Conservation (phyloP, 129 eudicot genomes). For the Smallanthus sonchifolius region DNA sequence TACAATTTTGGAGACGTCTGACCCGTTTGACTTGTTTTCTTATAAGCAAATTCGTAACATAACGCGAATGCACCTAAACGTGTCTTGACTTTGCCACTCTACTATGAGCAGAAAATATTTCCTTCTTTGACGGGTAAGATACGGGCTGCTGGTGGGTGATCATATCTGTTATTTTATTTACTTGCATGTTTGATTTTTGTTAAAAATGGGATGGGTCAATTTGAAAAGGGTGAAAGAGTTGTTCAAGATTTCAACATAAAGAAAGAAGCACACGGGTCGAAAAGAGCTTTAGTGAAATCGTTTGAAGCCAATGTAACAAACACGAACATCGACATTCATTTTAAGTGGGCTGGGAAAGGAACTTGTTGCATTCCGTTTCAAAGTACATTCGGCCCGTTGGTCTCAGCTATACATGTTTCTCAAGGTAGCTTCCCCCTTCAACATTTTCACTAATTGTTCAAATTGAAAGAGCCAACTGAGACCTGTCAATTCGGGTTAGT, state of each 20-base stretch:
- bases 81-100: background rate
- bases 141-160: background rate
- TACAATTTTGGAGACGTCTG: background rate
- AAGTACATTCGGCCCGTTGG: slow-evolving; percentile 66
- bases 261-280: slow-evolving; percentile 50
- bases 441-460: background rate
- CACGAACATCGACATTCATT: slow-evolving; percentile 55
- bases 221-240: slow-evolving; percentile 57
- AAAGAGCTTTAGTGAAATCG: slow-evolving; percentile 44
- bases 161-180: slow-evolving; percentile 1
- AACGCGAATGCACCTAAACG: background rate
- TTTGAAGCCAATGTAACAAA: slow-evolving; percentile 56
- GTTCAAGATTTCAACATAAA: slow-evolving; percentile 54
- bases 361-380: slow-evolving; percentile 74
- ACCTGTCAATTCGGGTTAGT: background rate
- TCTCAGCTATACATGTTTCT: slow-evolving; percentile 64
- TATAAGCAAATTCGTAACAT: background rate
- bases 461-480: background rate
- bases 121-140: background rate
- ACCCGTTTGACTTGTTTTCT: background rate
- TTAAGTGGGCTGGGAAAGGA: slow-evolving; percentile 72
- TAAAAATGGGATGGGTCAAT: slow-evolving; percentile 5
- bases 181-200: background rate
- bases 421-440: slow-evolving; percentile 39
- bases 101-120: background rate